Evolutionary conservation across 306 rosid genomes (phyloP), one percentile per base, ranked within the genome.

Genomic region (Lupinus albus): DNA sequence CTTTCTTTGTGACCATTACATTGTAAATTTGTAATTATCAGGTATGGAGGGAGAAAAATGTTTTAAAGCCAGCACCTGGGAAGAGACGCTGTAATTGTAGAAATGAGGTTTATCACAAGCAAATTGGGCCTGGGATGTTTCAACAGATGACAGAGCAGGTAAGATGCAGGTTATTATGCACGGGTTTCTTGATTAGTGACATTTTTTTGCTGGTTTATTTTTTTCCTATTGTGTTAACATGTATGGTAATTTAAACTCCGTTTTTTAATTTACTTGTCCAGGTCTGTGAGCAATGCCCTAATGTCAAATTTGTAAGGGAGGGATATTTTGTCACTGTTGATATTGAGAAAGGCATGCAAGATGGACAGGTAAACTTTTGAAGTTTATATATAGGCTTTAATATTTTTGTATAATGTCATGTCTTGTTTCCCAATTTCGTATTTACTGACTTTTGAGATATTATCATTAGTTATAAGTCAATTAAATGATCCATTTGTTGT

Each of bases 71-170:
- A 33, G 97, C 99, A 68, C 97, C 96, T 33, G 99, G 99, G 38
- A 93, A 90, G 80, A 88, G 99, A 79, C 84, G 89, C 55, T 93
- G 99, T 78, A 93, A 93, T 76, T 93, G 99, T 80, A 84, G 97
- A 82, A 88, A 90, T 55, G 97, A 93, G 85, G 99, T 93, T 64
- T 83, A 93, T 64, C 99, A 93, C 86, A 86, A 79, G 82, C 99
- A 93, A 80, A 90, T 93, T 71, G 99, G 99, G 58, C 99, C 99
- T 12, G 99, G 99, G 66, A 93, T 93, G 99, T 93, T 83, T 77
- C 99, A 93, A 53, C 99, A 93, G 81, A 89, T 93, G 97, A 90
- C 99, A 25, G 99, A 93, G 81, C 89, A 90, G 96, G 99, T 93
- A 77, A 39, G 44, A 36, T 45, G 21, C 56, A 50, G 41, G 53